Base-by-base conservation (phyloP, 208 protist species). In the Strigomonas galati region DNA sequence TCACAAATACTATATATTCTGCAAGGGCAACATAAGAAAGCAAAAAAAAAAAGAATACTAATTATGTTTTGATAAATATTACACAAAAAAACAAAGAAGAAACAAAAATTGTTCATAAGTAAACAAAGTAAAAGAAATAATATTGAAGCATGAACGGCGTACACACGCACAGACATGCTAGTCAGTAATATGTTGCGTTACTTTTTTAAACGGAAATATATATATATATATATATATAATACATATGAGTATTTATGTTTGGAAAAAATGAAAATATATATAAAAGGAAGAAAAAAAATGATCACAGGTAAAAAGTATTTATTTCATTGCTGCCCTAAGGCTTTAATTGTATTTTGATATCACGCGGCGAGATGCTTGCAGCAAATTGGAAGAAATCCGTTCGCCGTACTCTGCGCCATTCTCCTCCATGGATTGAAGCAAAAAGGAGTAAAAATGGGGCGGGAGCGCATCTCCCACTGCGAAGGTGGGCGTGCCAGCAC, bases 371-470 rank as follows among this genome's bases (percentile, higher is more conserved):
- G 30, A 28, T 26, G 30, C 56, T 31, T 62, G 30, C n/a, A 62
- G 23, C 19, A 62, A n/a, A 23, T 62, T 48, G 32, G 56, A 26
- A 3, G 56, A 43, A 4, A 62, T 21, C n/a, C 56, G 24, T 35
- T 62, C 56, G 15, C 31, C n/a, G 30, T 62, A 62, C 56, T 62
- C 56, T n/a, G 46, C 56, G 7, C 40, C 56, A 19, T 46, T 62
- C 28, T 62, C 56, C 7, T 19, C 9, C 14, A 62, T 37, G 9
- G 31, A 48, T 10, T 9, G 15, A 1, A 44, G 21, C 40, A 62
- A 24, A 17, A 43, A 62, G 2, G 56, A 46, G 12, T 48, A 23
- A 35, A 62, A 62, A n/a, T 35, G 6, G 15, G 40, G 24, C 32
- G 56, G 56, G 1, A 62, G 10, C 32, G 9, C 19, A 9, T 26